A percentile compares a stretch with the other conserved stretches of the same genome.
Conservation (phyloP, 192 early-diverging fungal species). For the Bifiguratus adelaidae region DNA sequence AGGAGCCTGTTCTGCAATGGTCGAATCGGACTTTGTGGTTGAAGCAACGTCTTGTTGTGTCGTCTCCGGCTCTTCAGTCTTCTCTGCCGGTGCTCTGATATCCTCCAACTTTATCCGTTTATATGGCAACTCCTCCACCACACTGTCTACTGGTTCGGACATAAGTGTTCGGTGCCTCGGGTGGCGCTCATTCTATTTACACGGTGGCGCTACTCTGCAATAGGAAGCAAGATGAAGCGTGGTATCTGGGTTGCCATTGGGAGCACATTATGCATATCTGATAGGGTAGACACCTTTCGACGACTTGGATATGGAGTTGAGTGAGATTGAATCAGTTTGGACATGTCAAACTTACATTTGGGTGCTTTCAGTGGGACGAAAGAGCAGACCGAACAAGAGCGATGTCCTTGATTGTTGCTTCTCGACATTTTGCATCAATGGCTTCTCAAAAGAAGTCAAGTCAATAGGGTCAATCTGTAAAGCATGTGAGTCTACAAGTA, state of each 20-base stretch:
- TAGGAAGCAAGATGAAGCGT: conserved; percentile 48
- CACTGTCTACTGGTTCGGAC: no score
- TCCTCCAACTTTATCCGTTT: no score
- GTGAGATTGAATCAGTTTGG: not conserved
- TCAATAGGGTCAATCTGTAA: conserved; percentile 63
- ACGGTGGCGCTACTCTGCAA: no score
- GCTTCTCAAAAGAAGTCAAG: conserved; percentile 36
- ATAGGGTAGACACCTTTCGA: conserved; percentile 18
- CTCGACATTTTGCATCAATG: conserved; percentile 38
- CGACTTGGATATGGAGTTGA: conserved; percentile 14
- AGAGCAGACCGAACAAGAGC: conserved; percentile 38
- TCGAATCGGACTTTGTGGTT: no score
- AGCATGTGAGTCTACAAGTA: not conserved
- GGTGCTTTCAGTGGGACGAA: conserved; percentile 26
- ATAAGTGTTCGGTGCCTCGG: no score
- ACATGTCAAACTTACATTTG: conserved; percentile 29
- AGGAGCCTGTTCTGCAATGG: not conserved
- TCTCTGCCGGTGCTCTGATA: no score
- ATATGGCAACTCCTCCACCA: no score
- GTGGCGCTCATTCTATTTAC: no score
- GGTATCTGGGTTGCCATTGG: conserved; percentile 35
- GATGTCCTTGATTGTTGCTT: conserved; percentile 41
- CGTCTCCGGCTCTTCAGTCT: no score
- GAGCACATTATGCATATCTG: conserved; percentile 43
- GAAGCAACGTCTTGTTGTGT: no score